Conservation (phyloP, 768 basidiomycete species). For the Exidia glandulosa region DNA sequence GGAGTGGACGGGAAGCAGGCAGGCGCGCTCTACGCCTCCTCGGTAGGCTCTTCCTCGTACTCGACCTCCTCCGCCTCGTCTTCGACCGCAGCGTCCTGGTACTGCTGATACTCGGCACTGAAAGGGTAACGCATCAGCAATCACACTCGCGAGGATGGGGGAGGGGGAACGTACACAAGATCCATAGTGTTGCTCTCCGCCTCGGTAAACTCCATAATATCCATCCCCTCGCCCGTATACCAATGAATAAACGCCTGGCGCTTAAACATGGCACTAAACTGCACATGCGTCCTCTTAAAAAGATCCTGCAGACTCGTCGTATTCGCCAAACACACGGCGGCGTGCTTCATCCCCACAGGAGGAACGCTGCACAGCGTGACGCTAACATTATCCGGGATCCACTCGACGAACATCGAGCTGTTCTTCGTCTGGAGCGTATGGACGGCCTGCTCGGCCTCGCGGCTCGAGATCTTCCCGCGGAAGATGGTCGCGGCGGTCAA, state of each 20-base stretch:
- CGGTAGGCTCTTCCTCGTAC: conserved; percentile 5
- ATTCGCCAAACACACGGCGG: conserved; percentile 13
- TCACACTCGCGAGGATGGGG: conserved; percentile 1
- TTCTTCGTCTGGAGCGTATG: conserved; percentile 66
- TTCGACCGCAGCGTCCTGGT: conserved; percentile 43
- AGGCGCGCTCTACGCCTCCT: neutral
- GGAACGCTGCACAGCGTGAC: conserved; percentile 75
- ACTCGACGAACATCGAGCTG: conserved; percentile 73
- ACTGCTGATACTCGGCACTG: conserved; percentile 85
- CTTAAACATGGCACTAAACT: conserved; percentile 78
- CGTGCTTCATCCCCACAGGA: conserved; percentile 67
- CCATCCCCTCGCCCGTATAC: conserved; percentile 91
- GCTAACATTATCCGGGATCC: conserved; percentile 88
- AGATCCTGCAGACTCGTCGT: conserved; percentile 64
- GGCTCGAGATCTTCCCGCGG: conserved; percentile 69
- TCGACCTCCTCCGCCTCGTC: conserved; percentile 31
- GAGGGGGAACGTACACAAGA: conserved; percentile 54
- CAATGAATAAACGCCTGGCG: conserved; percentile 81
- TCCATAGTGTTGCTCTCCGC: conserved; percentile 77
- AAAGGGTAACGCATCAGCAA: too few species aligned
- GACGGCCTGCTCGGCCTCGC: conserved; percentile 72
- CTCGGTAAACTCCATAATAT: conserved; percentile 71
- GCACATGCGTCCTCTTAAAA: conserved; percentile 51
- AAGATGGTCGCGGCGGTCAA: conserved; percentile 82
- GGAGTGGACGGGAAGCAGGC: too few species aligned